Evolutionary conservation across 2,329 filamentous ascomycete genomes (phyloP), one percentile per base, ranked within the genome.

Genomic region (Alternaria novae-zelandiae): DNA sequence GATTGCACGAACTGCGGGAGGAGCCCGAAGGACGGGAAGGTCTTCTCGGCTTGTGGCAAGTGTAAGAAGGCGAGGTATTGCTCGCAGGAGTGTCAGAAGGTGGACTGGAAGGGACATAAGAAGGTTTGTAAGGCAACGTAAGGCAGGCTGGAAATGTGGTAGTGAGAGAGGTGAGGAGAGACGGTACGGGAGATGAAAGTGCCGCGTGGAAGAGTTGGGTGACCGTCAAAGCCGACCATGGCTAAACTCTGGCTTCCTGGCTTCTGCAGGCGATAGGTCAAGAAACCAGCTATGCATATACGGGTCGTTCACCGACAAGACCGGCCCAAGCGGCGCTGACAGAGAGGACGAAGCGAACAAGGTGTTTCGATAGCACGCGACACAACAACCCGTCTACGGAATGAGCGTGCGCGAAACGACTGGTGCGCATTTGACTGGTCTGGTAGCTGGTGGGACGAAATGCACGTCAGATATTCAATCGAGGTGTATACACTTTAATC

Each of bases 31-130:
- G 66, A 54, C 6, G 59, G 45, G 2, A 46, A 28, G 12, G 7
- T 11, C 12, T 58, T 60, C 28, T 21, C 57, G 57, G 44, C 44
- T 20, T 70, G 68, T 63, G 54, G 26, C n/a, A 61, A 50, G 43
- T 70, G 68, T 57, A 68, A 61, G 21, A 50, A 44, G 51, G 54
- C 57, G 41, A 63, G 58, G 49, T 70, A 70, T 43, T 70, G 66
- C 47, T 54, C 45, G 11, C 45, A 61, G 23, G 64, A 64, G 21
- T 70, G 68, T 51, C 63, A 70, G 30, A 68, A 58, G 61, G 65
- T 64, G 28, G 66, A 68, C 25, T 70, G 67, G 67, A 66, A 56
- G 55, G 58, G n/a, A 13, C 67, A 70, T 30, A 70, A 63, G 61
- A 66, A 63, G 57, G 17, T n/a, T 5, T 70, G 67, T 28, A 45